These are phyloP conservation scores for Yamadazyma taylorii DNA, from an alignment of 1,139 yeast genomes.

Conservation along the genomic window DNA sequence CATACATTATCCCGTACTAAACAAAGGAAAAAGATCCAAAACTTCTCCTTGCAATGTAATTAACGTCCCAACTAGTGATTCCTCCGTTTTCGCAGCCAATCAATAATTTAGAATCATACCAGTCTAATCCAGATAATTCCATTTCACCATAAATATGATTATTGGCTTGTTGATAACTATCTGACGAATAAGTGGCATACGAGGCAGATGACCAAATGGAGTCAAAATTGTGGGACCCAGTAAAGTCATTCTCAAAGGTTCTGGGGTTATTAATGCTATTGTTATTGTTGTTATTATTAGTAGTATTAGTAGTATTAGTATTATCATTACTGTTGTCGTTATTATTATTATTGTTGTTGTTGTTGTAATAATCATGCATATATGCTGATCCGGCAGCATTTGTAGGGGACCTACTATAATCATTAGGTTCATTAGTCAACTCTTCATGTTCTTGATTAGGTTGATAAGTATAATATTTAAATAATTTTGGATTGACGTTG, in stretches of 20 bases:
- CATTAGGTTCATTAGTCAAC: neutral
- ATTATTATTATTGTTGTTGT: conserved; percentile 2
- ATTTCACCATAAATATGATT: conserved; percentile 49
- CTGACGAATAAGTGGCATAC: conserved; percentile 12
- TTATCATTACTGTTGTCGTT: too few relatives aligned
- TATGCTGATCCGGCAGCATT: conserved; percentile 1
- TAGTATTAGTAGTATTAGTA: too few relatives aligned
- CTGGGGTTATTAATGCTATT: conserved; percentile 1
- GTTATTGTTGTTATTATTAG: neutral
- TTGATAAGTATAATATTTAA: conserved; percentile 36
- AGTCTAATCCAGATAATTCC: conserved; percentile 46
- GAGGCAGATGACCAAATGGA: conserved; percentile 7
- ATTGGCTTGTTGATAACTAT: conserved; percentile 27
- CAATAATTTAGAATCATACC: conserved; percentile 34
- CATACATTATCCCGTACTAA: conserved; percentile 4
- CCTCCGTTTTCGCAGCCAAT: conserved; percentile 50
- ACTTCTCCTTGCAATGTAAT: conserved; percentile 40
- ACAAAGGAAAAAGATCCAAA: conserved; percentile 27
- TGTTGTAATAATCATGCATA: neutral
- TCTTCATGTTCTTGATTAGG: conserved; percentile 3
- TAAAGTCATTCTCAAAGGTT: conserved; percentile 3
- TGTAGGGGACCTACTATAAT: conserved; percentile 4
- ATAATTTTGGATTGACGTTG: conserved; percentile 39
- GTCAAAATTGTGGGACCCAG: conserved; percentile 4
- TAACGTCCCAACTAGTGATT: conserved; percentile 43